A percentile compares a stretch with the other conserved stretches of the same genome.
Conservation (phyloP, 805 yeast species). For the Schizosaccharomyces cryophilus region DNA sequence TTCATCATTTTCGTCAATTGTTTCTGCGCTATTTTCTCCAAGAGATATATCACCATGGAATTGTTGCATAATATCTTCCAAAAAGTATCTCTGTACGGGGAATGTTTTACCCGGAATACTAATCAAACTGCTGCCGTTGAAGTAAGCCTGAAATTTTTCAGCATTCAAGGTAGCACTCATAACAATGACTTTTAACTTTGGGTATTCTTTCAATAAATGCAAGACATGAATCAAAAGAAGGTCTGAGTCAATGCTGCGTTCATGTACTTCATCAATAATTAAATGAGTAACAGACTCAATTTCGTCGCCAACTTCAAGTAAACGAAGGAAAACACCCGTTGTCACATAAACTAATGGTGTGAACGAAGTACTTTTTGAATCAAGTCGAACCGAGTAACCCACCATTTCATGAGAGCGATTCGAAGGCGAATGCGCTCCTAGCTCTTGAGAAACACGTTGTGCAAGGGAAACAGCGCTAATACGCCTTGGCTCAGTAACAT, state of each 20-base stretch:
- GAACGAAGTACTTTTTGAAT: slow-evolving; percentile 25
- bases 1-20: background rate
- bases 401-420: slow-evolving; percentile 53
- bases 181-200: slow-evolving; percentile 38
- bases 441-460: slow-evolving; percentile 50
- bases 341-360: slow-evolving; percentile 31
- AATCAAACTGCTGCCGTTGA: slow-evolving; percentile 34
- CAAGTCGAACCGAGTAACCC: slow-evolving; percentile 35
- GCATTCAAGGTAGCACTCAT: slow-evolving; percentile 90
- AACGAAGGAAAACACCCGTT: slow-evolving; percentile 55
- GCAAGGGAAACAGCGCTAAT: slow-evolving; percentile 28
- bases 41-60: slow-evolving; percentile 22
- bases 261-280: slow-evolving; percentile 78
- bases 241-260: slow-evolving; percentile 55
- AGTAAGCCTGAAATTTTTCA: slow-evolving; percentile 39
- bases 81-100: slow-evolving; percentile 56
- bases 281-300: slow-evolving; percentile 15
- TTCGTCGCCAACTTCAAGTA: slow-evolving; percentile 5
- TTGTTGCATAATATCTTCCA: slow-evolving; percentile 37
- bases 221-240: slow-evolving; percentile 35
- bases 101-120: slow-evolving; percentile 87
- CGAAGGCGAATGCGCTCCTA: slow-evolving; percentile 35
- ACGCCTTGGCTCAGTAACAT: slow-evolving; percentile 11
- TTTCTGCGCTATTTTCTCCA: slow-evolving; percentile 2
- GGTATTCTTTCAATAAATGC: background rate